Percentiles rank a stretch among this genome's conserved stretches.
phyloP scores from a whole-genome alignment of 31 red algal genomes.

The Asparagopsis taxiformis region DNA sequence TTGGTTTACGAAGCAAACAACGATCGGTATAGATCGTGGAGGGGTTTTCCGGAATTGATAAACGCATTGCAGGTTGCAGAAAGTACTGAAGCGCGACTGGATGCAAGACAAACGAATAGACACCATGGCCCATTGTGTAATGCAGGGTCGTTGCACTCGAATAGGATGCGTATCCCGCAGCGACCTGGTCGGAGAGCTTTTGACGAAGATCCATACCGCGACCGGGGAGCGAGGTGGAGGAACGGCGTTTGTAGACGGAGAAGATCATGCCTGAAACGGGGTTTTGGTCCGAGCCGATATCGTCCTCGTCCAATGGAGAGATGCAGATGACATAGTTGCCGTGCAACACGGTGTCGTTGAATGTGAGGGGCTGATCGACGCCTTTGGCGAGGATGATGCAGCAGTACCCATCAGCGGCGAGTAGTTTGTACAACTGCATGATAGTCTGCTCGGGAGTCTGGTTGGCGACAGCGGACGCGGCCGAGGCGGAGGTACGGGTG shows the following conservation, averaged over 20 bases:
- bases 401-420: slow-evolving; percentile 91
- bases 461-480: slow-evolving; percentile 26
- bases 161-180: slow-evolving; percentile 94
- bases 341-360: slow-evolving; percentile 83
- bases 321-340: slow-evolving; percentile 97
- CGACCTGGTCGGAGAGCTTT: slow-evolving; percentile 74
- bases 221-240: slow-evolving; percentile 83
- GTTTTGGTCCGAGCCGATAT: slow-evolving; percentile 41
- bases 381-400: slow-evolving; percentile 90
- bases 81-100: slow-evolving; percentile 97
- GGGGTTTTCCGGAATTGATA: slow-evolving; percentile 61
- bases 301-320: slow-evolving; percentile 80
- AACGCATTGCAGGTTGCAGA: slow-evolving; percentile 75
- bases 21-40: slow-evolving; percentile 69
- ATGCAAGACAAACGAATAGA: slow-evolving; percentile 96
- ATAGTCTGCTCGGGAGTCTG: slow-evolving; percentile 56
- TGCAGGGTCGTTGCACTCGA: slow-evolving; percentile 84
- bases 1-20: slow-evolving; percentile 11
- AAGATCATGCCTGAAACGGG: slow-evolving; percentile 86
- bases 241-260: slow-evolving; percentile 89
- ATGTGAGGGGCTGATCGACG: slow-evolving; percentile 76
- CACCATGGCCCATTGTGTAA: slow-evolving; percentile 95
- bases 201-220: slow-evolving; percentile 88
- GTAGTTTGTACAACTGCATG: slow-evolving; percentile 77
- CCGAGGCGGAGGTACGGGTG: slow-evolving; percentile 63